Conservation (phyloP, 805 yeast species). For the Nakazawaea populi region DNA sequence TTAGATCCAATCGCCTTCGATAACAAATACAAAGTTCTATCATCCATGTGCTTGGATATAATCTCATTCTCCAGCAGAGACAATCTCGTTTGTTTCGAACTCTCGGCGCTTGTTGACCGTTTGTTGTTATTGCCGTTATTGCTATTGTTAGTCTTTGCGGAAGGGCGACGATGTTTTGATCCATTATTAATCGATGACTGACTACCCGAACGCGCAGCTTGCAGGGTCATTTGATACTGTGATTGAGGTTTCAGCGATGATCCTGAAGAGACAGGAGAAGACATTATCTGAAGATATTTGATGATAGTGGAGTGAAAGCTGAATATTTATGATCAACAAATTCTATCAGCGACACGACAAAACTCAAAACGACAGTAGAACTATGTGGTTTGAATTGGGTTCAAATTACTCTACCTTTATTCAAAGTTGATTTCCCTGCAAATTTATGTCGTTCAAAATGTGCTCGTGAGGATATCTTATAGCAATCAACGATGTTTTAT, state of each 20-base stretch:
- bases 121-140: constrained; percentile 4
- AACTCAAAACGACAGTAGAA: no score
- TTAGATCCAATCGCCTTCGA: constrained; percentile 55
- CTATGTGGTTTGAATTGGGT: no score
- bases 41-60: constrained; percentile 35
- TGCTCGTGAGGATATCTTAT: no score
- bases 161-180: constrained; percentile 9
- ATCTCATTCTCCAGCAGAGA: constrained; percentile 22
- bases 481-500: no score
- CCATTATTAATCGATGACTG: not conserved
- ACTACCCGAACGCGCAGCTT: not conserved
- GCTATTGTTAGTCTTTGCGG: constrained; percentile 9
- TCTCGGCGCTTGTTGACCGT: constrained; percentile 14
- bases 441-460: no score
- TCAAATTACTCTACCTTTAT: no score
- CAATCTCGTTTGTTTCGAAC: constrained; percentile 18
- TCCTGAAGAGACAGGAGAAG: not conserved
- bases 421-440: no score
- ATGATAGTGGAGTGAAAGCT: no score
- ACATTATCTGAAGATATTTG: not conserved
- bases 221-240: not conserved
- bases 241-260: not conserved
- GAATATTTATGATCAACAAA: no score
- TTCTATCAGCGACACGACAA: no score
- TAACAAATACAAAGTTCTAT: constrained; percentile 49